Conservation (phyloP, 2,329 filamentous ascomycete genomes). For the Thielaviopsis ethacetica region DNA sequence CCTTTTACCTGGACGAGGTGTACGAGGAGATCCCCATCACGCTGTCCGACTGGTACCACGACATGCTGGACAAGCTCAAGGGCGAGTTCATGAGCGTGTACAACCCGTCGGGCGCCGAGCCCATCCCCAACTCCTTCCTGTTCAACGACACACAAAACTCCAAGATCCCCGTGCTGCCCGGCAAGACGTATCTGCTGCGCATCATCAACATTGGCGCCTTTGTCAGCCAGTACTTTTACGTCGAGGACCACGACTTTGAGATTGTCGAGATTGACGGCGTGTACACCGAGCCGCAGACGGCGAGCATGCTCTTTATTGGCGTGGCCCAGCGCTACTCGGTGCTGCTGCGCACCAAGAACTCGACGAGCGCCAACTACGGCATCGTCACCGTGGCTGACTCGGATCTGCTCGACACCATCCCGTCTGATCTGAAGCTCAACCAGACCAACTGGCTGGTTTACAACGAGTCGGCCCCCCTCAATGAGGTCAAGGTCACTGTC, state of each 20-base stretch:
- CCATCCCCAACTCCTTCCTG: conserved; percentile 35
- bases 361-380: conserved; percentile 28
- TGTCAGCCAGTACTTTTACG: conserved; percentile 29
- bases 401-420: conserved; percentile 23
- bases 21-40: conserved; percentile 41
- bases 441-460: conserved; percentile 22
- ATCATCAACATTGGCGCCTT: conserved; percentile 38
- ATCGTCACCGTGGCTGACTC: conserved; percentile 19
- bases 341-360: conserved; percentile 29
- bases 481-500: conserved; percentile 14
- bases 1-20: conserved; percentile 29
- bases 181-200: conserved; percentile 36
- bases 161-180: conserved; percentile 27
- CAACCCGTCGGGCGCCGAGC: conserved; percentile 36
- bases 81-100: conserved; percentile 28
- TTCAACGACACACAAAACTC: conserved; percentile 33
- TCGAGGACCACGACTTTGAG: conserved; percentile 25
- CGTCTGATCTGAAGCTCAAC: conserved; percentile 32
- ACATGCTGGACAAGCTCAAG: conserved; percentile 33
- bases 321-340: conserved; percentile 33
- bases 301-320: conserved; percentile 28
- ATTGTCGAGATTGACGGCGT: conserved; percentile 32
- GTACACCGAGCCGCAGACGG: conserved; percentile 28
- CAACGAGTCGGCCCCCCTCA: conserved; percentile 14
- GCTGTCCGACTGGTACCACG: conserved; percentile 44